A percentile compares a stretch with the other conserved stretches of the same genome.
Evolutionary conservation across 805 yeast species (phyloP).

Genomic region (Vanderwaltozyma polyspora): DNA sequence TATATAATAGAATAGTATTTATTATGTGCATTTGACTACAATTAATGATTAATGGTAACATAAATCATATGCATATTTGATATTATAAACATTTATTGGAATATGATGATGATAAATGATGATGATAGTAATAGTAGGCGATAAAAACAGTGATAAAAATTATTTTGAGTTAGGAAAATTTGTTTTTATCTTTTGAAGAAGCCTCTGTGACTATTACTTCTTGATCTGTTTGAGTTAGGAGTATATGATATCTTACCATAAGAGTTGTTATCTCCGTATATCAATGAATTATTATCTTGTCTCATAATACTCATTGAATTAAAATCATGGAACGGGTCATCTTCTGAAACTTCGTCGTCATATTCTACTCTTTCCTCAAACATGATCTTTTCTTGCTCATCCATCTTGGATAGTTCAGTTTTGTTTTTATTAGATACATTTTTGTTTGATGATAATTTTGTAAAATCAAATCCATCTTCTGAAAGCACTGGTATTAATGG

Average conservation of each 20-base stretch:
- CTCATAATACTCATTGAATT: slow-evolving; percentile 80
- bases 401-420: slow-evolving; percentile 8
- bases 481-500: slow-evolving; percentile 86
- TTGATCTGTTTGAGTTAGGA: slow-evolving; percentile 29
- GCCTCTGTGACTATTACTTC: slow-evolving; percentile 30
- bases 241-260: slow-evolving; percentile 34
- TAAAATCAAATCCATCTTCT: slow-evolving; percentile 41
- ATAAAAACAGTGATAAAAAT: no score
- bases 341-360: slow-evolving; percentile 29
- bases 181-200: slow-evolving; percentile 20
- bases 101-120: no score
- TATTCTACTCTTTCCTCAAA: slow-evolving; percentile 26
- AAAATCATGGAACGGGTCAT: slow-evolving; percentile 77
- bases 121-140: no score
- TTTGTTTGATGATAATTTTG: slow-evolving; percentile 24
- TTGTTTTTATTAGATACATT: slow-evolving; percentile 11
- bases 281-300: slow-evolving; percentile 43
- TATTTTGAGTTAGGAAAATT: no score
- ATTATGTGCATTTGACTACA: no score
- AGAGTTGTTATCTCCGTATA: slow-evolving; percentile 35
- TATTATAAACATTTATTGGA: no score
- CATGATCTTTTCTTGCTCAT: slow-evolving; percentile 20
- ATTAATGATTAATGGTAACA: no score
- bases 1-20: no score
- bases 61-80: no score